These are phyloP conservation scores for Hypoxylon lienhwacheense DNA, from an alignment of 495 filamentous ascomycete genomes.

Conservation along the genomic window DNA sequence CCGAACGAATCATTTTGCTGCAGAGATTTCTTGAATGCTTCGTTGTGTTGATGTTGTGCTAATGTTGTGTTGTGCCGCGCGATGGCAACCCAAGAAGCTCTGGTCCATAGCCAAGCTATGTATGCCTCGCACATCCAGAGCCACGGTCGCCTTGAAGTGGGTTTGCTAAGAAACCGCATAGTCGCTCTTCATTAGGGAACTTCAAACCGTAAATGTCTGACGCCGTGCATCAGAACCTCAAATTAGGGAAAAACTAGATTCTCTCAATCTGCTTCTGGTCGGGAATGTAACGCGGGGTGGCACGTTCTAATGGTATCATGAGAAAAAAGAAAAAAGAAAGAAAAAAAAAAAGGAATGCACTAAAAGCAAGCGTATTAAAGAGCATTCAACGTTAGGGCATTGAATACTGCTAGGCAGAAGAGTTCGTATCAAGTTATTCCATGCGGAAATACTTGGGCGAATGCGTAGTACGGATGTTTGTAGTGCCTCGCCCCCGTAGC, in stretches of 20 bases:
- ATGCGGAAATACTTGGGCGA: slow-evolving; percentile 8
- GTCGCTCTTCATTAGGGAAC: slow-evolving; percentile 5
- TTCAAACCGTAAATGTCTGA: slow-evolving; percentile 8
- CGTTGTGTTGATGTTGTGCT: too few species aligned
- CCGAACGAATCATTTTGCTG: slow-evolving; percentile 18
- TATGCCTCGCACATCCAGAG: slow-evolving; percentile 9
- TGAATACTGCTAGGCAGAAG: slow-evolving; percentile 7
- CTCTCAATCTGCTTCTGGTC: slow-evolving; percentile 23
- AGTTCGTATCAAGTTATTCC: slow-evolving; percentile 8
- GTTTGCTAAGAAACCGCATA: slow-evolving; percentile 16
- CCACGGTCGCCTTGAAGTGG: slow-evolving; percentile 19
- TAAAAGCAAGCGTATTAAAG: slow-evolving; percentile 23
- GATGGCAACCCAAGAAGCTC: slow-evolving; percentile 23
- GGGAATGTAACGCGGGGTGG: slow-evolving; percentile 22
- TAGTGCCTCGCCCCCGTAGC: slow-evolving; percentile 14
- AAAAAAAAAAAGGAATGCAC: slow-evolving; percentile 24
- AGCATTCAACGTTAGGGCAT: background rate
- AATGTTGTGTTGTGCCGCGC: background rate
- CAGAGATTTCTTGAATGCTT: too few species aligned
- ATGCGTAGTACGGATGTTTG: slow-evolving; percentile 15
- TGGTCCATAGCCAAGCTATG: slow-evolving; percentile 27
- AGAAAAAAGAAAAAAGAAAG: slow-evolving; percentile 28
- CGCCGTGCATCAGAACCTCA: slow-evolving; percentile 1
- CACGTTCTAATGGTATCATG: slow-evolving; percentile 43
- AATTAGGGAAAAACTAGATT: slow-evolving; percentile 23